These are phyloP conservation scores for Annona squamosa DNA, from an alignment of 164 flowering plant species.

Conservation along the genomic window DNA sequence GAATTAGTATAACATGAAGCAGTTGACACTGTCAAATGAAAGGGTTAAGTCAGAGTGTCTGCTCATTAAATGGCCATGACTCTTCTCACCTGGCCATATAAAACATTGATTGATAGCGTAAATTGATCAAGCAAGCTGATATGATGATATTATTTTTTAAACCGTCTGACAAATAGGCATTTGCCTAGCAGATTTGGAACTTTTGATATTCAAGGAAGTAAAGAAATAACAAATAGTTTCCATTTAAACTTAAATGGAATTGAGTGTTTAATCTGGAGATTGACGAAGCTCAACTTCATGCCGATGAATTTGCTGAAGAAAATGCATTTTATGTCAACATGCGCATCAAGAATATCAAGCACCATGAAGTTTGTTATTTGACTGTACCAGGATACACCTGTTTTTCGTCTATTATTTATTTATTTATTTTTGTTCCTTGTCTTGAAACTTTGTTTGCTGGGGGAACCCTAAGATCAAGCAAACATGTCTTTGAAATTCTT, in stretches of 20 bases:
- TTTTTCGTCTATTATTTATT: too few species aligned
- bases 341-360: too few species aligned
- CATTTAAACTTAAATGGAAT: not conserved
- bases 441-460: too few species aligned
- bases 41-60: not conserved
- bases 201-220: not conserved
- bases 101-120: not conserved
- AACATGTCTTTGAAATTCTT: not conserved
- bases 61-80: not conserved
- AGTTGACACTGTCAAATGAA: not conserved
- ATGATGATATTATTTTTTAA: too few species aligned
- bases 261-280: not conserved
- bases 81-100: not conserved
- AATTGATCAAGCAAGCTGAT: not conserved
- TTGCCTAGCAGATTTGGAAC: not conserved
- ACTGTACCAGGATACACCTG: too few species aligned
- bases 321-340: not conserved
- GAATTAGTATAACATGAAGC: not conserved
- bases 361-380: too few species aligned
- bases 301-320: not conserved
- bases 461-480: not conserved
- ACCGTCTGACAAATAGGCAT: not conserved
- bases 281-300: not conserved
- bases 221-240: not conserved
- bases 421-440: too few species aligned